These are phyloP conservation scores for Citrus glauca DNA, from an alignment of 345 rosid genomes.

Conservation along the genomic window DNA sequence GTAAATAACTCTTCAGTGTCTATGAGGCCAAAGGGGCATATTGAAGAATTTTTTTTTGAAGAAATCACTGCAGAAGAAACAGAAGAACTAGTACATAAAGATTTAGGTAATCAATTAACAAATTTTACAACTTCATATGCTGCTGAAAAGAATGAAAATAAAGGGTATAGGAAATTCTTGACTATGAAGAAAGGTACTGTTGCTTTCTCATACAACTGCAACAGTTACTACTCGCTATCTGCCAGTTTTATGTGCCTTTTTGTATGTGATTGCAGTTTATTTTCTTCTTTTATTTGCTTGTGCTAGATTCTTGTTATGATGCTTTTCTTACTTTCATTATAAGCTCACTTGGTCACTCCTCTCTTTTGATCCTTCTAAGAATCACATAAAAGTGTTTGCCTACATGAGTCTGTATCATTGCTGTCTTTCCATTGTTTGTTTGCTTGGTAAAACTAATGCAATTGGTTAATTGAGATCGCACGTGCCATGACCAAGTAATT, in stretches of 20 bases:
- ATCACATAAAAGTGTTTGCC: neutral
- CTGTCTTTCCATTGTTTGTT: neutral
- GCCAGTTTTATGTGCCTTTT: neutral
- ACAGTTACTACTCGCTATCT: neutral
- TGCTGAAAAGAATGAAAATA: slow-evolving; percentile 15
- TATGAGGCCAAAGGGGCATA: slow-evolving; percentile 18
- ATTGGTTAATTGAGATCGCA: neutral
- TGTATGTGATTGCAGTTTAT: slow-evolving; percentile 5
- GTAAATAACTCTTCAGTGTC: slow-evolving; percentile 15
- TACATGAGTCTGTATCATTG: neutral
- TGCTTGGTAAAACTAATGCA: neutral
- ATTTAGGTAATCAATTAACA: slow-evolving; percentile 9
- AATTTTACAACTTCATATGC: slow-evolving; percentile 17
- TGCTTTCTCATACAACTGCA: neutral
- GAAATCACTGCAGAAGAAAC: slow-evolving; percentile 19
- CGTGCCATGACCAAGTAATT: neutral
- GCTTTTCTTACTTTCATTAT: neutral
- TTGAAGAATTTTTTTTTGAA: slow-evolving; percentile 18
- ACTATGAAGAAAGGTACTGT: slow-evolving; percentile 34
- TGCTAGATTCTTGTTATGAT: neutral
- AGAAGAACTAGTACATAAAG: neutral
- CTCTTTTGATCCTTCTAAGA: too few species aligned
- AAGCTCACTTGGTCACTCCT: neutral
- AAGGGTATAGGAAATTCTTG: slow-evolving; percentile 13
- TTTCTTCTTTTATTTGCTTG: neutral